A percentile compares a stretch with the other conserved stretches of the same genome.
phyloP scores from a whole-genome alignment of 164 flowering plant species.

The Aristolochia californica region DNA sequence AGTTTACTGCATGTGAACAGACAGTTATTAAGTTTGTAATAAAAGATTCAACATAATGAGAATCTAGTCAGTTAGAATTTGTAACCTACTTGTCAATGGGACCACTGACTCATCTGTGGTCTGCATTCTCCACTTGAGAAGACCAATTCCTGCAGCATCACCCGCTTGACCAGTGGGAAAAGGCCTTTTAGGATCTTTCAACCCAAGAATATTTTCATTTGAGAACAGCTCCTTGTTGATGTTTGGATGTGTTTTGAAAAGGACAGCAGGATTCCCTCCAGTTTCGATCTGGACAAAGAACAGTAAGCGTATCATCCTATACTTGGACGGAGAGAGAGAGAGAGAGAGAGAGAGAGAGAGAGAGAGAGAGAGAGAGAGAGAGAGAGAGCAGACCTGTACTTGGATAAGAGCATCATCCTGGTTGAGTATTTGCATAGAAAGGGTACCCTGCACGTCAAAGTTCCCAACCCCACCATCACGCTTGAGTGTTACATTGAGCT shows the following conservation, averaged over 20 bases:
- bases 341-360: too few species aligned
- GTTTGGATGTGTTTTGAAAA: slow-evolving; percentile 94
- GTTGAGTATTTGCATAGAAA: slow-evolving; percentile 82
- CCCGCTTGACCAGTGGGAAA: slow-evolving; percentile 75
- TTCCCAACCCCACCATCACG: slow-evolving; percentile 90
- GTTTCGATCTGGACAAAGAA: slow-evolving; percentile 58
- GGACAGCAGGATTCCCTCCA: slow-evolving; percentile 55
- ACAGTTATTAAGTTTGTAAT: neutral
- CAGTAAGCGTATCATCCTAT: neutral
- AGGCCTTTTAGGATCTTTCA: slow-evolving; percentile 84
- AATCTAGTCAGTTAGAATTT: neutral
- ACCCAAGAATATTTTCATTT: slow-evolving; percentile 75
- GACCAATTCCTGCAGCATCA: slow-evolving; percentile 77
- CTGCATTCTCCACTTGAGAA: slow-evolving; percentile 97
- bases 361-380: slow-evolving; percentile 7
- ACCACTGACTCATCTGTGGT: slow-evolving; percentile 73
- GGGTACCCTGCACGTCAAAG: slow-evolving; percentile 96
- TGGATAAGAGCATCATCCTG: slow-evolving; percentile 88
- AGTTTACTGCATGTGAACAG: slow-evolving; percentile 57
- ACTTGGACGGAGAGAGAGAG: neutral
- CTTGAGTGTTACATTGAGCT: slow-evolving; percentile 65
- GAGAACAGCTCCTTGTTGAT: slow-evolving; percentile 88
- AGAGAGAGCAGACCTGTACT: slow-evolving; percentile 66
- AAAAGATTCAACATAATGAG: neutral
- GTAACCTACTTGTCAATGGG: slow-evolving; percentile 70